These are phyloP conservation scores for Ophioceras dolichostomum DNA, from an alignment of 2,329 filamentous ascomycete species.

Conservation along the genomic window DNA sequence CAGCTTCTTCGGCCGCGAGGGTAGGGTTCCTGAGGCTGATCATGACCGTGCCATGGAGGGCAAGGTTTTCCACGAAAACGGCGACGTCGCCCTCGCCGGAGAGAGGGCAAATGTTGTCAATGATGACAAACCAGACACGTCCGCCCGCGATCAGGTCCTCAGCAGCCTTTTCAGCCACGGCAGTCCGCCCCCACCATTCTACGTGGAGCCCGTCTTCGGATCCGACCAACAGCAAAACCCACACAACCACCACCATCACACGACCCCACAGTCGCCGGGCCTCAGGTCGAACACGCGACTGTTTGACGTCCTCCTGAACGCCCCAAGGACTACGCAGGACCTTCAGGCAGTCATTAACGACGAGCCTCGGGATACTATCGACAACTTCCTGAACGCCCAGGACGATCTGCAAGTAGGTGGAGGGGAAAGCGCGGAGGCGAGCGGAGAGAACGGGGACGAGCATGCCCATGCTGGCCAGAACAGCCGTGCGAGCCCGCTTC, in stretches of 20 bases:
- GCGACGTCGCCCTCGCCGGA: conserved; percentile 51
- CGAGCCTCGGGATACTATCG: conserved; percentile 11
- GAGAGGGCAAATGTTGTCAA: conserved; percentile 43
- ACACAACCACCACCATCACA: too few species aligned
- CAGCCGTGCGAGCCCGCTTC: neutral
- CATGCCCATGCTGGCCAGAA: too few species aligned
- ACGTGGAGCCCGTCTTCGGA: conserved; percentile 5
- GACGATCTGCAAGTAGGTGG: neutral
- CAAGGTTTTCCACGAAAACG: conserved; percentile 50
- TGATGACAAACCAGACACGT: conserved; percentile 42
- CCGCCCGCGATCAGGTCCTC: conserved; percentile 8
- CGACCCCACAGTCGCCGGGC: neutral
- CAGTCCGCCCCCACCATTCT: conserved; percentile 17
- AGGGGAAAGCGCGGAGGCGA: neutral
- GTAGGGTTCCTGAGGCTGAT: conserved; percentile 52
- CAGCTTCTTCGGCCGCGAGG: conserved; percentile 60
- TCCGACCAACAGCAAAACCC: too few species aligned
- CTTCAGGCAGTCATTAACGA: conserved; percentile 21
- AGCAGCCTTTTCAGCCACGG: conserved; percentile 26
- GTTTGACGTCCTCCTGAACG: conserved; percentile 30
- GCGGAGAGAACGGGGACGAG: neutral
- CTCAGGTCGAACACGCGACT: conserved; percentile 23
- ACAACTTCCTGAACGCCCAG: conserved; percentile 2
- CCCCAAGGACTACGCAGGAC: conserved; percentile 29
- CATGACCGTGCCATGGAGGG: conserved; percentile 50